A percentile compares a stretch with the other conserved stretches of the same genome.
Conservation (phyloP, 106 monocot species). For the Agapanthus africanus region DNA sequence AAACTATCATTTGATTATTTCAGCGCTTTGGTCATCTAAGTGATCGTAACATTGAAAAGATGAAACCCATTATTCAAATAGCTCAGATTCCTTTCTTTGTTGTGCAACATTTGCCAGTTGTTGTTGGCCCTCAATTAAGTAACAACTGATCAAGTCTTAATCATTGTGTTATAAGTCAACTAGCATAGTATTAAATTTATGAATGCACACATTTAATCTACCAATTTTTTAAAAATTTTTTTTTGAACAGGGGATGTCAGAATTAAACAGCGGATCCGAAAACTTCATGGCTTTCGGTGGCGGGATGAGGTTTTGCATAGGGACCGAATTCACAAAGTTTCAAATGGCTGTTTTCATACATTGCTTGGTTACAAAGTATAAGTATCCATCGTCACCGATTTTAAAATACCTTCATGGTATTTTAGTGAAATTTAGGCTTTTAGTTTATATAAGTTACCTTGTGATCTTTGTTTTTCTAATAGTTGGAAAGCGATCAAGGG, state of each 20-base stretch:
- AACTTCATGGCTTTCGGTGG: slow-evolving; percentile 66
- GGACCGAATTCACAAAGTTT: slow-evolving; percentile 48
- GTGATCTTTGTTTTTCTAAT: background rate
- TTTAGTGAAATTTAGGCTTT: too few species aligned
- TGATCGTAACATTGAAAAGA: too few species aligned
- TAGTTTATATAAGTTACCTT: too few species aligned
- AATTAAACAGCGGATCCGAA: slow-evolving; percentile 27
- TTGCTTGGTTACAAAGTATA: slow-evolving; percentile 43
- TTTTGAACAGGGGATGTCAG: slow-evolving; percentile 25
- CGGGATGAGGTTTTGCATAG: slow-evolving; percentile 54
- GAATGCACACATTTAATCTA: too few species aligned
- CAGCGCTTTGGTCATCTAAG: too few species aligned
- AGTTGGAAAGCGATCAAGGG: slow-evolving; percentile 45
- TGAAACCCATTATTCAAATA: background rate
- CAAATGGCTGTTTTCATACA: slow-evolving; percentile 62
- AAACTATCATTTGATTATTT: too few species aligned
- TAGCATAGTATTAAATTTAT: too few species aligned
- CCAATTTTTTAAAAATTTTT: too few species aligned
- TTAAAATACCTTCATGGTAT: too few species aligned
- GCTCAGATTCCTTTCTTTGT: slow-evolving; percentile 1
- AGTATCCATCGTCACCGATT: slow-evolving; percentile 12
- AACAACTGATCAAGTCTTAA: background rate
- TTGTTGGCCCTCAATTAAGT: background rate
- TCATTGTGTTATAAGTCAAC: slow-evolving; percentile 8
- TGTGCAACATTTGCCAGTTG: background rate